Evolutionary conservation across 257 asterid species (phyloP), one percentile per base, ranked within the genome.

Genomic region (Agastache rugosa): DNA sequence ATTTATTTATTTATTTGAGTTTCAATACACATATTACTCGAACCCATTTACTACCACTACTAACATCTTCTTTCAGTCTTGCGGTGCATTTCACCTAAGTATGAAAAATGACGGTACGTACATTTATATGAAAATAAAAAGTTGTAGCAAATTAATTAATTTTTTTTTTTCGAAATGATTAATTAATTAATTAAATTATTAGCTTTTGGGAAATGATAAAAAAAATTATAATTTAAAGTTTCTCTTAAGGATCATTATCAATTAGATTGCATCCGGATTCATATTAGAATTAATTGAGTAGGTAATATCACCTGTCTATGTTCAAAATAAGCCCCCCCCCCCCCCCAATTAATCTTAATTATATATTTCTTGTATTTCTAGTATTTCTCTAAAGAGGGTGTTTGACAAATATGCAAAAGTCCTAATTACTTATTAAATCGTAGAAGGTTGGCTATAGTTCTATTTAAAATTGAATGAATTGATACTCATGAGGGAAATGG

Each of bases 401-500:
- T 63, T 63, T 37, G 69, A 63, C 51, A 63, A 37, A 37, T 39
- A 63, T 37, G 51, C 17, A 11, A 34, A n/a, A n/a, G 16, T 11
- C 31, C 9, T 35, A 31, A 4, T 31, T 31, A 31, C 7, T 31
- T 17, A 63, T 35, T 63, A 63, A 63, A 63, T 19, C 20, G 34
- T 63, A 10, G 48, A 19, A 39, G 8, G 68, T 63, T 37, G 17
- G 16, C 31, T n/a, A 63, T 63, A 35, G 8, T 63, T 23, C 45
- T 31, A 62, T 37, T 16, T 34, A 31, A 61, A 31, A 59, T 27
- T 34, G 16, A 8, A 17, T n/a, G 27, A 31, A 17, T 61, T 34
- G 25, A 61, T 61, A 34, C 67, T 61, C 48, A 20, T 16, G 12
- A n/a, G 45, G 48, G 44, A 11, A 63, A 63, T 63, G 69, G 69